A percentile compares a stretch with the other conserved stretches of the same genome.
phyloP scores from a whole-genome alignment of 306 rosid genomes.

The Dalbergia oliveri region DNA sequence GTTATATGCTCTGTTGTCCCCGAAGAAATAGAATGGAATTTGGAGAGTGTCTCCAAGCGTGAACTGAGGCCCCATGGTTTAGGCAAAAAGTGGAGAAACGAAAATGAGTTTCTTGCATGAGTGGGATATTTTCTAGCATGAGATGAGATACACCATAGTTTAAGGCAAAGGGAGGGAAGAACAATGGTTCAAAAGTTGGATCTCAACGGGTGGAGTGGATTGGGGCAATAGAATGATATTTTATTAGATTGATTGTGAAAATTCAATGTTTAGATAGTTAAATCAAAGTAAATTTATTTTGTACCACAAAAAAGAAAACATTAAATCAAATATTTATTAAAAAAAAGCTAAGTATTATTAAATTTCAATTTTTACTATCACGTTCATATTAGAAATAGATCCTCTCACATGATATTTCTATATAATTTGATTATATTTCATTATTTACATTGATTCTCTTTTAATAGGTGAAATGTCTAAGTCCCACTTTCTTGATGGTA shows the following conservation, averaged over 20 bases:
- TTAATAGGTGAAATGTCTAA: too few relatives aligned
- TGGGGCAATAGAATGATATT: slow-evolving; percentile 34
- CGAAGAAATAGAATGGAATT: slow-evolving; percentile 22
- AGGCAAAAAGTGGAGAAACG: slow-evolving; percentile 17
- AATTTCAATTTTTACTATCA: too few relatives aligned
- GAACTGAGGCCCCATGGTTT: slow-evolving; percentile 43
- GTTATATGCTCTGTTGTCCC: slow-evolving; percentile 35
- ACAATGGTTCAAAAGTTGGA: background rate
- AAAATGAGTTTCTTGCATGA: slow-evolving; percentile 18
- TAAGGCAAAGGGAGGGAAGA: slow-evolving; percentile 35
- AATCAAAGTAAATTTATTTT: slow-evolving; percentile 26
- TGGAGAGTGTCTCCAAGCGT: slow-evolving; percentile 17
- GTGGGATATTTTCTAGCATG: slow-evolving; percentile 49
- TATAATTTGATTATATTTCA: too few relatives aligned
- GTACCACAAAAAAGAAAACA: slow-evolving; percentile 23
- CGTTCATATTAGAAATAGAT: too few relatives aligned
- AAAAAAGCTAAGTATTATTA: background rate
- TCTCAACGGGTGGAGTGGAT: slow-evolving; percentile 31
- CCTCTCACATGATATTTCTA: too few relatives aligned
- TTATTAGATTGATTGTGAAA: slow-evolving; percentile 41
- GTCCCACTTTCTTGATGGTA: too few relatives aligned
- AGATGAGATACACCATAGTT: slow-evolving; percentile 39
- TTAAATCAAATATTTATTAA: background rate
- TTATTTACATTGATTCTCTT: too few relatives aligned
- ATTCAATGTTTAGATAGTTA: slow-evolving; percentile 11